Percentiles rank a stretch among this genome's conserved stretches.
Conservation (phyloP, 2,329 filamentous ascomycete genomes). For the Talaromyces islandicus region DNA sequence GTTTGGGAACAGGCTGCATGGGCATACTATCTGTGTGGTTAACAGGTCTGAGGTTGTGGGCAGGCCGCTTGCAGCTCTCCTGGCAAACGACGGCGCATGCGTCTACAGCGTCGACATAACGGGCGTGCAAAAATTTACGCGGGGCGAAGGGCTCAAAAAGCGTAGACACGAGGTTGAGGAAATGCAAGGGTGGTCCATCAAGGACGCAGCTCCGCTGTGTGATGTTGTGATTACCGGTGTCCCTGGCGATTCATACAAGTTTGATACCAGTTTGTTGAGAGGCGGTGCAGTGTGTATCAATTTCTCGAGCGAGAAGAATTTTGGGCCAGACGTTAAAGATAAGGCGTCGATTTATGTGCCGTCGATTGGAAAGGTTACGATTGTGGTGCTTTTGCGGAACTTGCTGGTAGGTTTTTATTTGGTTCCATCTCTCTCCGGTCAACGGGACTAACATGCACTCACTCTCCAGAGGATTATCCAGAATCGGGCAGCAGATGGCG, state of each 20-base stretch:
- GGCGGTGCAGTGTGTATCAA: constrained; percentile 98
- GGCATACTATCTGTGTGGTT: constrained; percentile 91
- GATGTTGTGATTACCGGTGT: constrained; percentile 95
- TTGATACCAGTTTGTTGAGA: constrained; percentile 73
- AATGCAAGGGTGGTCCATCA: constrained; percentile 70
- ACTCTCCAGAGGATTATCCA: constrained; percentile 1
- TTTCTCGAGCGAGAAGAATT: constrained; percentile 94
- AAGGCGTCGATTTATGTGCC: constrained; percentile 96
- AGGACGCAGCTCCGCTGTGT: constrained; percentile 77
- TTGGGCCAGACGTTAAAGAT: constrained; percentile 82
- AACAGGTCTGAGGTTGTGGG: constrained; percentile 96
- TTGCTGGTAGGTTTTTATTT: constrained; percentile 66
- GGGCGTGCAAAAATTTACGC: constrained; percentile 85
- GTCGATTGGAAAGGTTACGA: constrained; percentile 95
- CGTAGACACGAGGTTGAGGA: constrained; percentile 80
- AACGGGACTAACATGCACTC: neutral
- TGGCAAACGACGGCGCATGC: constrained; percentile 92
- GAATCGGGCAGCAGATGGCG: constrained; percentile 2
- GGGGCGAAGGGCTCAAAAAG: constrained; percentile 81
- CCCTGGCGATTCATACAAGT: constrained; percentile 80
- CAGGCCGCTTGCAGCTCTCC: constrained; percentile 79
- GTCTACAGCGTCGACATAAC: constrained; percentile 94
- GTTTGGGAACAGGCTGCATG: constrained; percentile 87
- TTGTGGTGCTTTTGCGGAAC: constrained; percentile 83
- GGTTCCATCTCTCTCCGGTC: too few species aligned